phyloP scores from a whole-genome alignment of 2,329 filamentous ascomycete species.

The Trichoderma sp. region DNA sequence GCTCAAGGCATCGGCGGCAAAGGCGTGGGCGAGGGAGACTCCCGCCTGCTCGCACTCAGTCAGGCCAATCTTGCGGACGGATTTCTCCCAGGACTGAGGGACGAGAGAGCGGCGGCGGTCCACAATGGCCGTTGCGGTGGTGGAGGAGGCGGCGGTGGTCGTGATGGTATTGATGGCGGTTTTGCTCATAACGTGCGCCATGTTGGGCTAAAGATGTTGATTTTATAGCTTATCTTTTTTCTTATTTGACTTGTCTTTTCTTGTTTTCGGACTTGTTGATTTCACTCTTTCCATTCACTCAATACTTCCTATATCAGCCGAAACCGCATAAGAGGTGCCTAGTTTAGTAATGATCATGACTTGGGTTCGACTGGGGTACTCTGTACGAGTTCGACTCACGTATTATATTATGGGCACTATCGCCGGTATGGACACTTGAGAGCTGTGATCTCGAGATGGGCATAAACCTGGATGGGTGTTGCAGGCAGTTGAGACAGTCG shows the following conservation, averaged over 20 bases:
- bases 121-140: constrained; percentile 4
- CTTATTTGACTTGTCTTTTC: not conserved
- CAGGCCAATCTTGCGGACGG: constrained; percentile 65
- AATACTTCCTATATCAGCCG: constrained; percentile 21
- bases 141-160: not conserved
- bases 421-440: constrained; percentile 59
- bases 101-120: constrained; percentile 50
- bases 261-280: not conserved
- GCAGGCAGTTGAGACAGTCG: constrained; percentile 59
- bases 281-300: constrained; percentile 16
- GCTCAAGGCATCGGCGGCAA: constrained; percentile 73
- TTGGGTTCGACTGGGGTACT: constrained; percentile 15
- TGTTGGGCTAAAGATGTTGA: constrained; percentile 6
- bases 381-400: constrained; percentile 39
- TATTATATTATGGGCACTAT: constrained; percentile 60
- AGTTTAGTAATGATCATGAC: constrained; percentile 10
- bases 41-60: constrained; percentile 73
- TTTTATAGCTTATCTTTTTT: not conserved
- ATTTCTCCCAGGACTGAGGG: constrained; percentile 56
- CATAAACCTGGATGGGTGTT: constrained; percentile 61
- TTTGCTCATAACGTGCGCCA: constrained; percentile 29
- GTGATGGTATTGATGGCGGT: constrained; percentile 29
- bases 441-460: constrained; percentile 59
- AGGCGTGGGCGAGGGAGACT: constrained; percentile 73
- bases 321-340: constrained; percentile 3